Evolutionary conservation across 768 basidiomycete species (phyloP).

Genomic region (Boletus vinaceobasis): DNA sequence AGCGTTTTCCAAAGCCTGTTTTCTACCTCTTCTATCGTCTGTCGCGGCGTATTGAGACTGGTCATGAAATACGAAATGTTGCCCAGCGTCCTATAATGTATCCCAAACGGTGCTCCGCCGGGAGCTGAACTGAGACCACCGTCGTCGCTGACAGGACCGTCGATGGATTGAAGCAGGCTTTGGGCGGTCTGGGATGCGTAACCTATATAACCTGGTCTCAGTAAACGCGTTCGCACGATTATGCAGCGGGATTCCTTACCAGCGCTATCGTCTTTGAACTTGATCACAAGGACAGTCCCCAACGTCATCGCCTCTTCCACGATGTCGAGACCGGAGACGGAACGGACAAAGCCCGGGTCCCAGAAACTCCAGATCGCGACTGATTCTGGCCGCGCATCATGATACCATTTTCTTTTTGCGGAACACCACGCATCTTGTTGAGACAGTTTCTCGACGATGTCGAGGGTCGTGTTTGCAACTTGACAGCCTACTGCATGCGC

Average conservation of each 20-base stretch:
- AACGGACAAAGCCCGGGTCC: slow-evolving; percentile 67
- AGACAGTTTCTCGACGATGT: slow-evolving; percentile 52
- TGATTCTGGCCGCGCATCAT: slow-evolving; percentile 1
- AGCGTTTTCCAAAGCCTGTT: slow-evolving; percentile 52
- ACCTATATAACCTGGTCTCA: slow-evolving; percentile 31
- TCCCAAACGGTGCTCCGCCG: slow-evolving; percentile 55
- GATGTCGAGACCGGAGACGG: slow-evolving; percentile 48
- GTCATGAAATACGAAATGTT: slow-evolving; percentile 93
- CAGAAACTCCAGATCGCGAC: slow-evolving; percentile 80
- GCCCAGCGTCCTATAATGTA: slow-evolving; percentile 87
- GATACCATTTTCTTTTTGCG: slow-evolving; percentile 59
- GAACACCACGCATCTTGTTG: slow-evolving; percentile 53
- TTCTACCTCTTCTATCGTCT: slow-evolving; percentile 57
- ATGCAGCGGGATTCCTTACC: slow-evolving; percentile 41
- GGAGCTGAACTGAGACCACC: slow-evolving; percentile 40
- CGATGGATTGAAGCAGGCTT: slow-evolving; percentile 52
- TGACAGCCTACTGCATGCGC: slow-evolving; percentile 92
- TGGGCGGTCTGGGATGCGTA: slow-evolving; percentile 67
- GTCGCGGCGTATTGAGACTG: slow-evolving; percentile 67
- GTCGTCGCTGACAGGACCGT: slow-evolving; percentile 24
- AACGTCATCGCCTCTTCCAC: slow-evolving; percentile 83
- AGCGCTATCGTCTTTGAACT: slow-evolving; percentile 52
- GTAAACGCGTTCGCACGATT: neutral
- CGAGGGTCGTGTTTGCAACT: slow-evolving; percentile 79
- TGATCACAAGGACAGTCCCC: slow-evolving; percentile 82